Evolutionary conservation across 768 basidiomycete species (phyloP).

Genomic region (Collybia mongolica): DNA sequence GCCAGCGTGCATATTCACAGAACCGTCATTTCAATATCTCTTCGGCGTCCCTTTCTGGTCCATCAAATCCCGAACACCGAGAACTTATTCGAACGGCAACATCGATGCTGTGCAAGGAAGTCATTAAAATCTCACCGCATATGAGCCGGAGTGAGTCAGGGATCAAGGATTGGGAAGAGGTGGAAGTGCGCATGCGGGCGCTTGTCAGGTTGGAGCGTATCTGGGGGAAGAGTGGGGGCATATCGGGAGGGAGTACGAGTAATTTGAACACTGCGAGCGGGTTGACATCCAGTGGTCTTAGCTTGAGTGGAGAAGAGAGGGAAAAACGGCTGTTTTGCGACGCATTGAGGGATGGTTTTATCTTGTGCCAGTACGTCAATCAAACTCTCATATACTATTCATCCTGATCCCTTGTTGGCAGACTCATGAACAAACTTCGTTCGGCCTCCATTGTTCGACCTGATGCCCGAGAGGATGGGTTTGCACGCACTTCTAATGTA

Average conservation of each 20-base stretch:
- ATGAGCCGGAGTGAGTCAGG: conserved; percentile 48
- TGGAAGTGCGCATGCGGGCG: conserved; percentile 61
- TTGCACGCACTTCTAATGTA: conserved; percentile 66
- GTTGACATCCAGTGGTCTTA: conserved; percentile 29
- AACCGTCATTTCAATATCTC: conserved; percentile 60
- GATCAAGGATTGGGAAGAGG: conserved; percentile 68
- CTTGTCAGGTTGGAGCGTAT: conserved; percentile 70
- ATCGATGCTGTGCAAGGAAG: conserved; percentile 63
- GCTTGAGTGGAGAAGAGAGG: conserved; percentile 66
- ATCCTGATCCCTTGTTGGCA: conserved; percentile 27
- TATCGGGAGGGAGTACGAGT: conserved; percentile 35
- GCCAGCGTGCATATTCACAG: conserved; percentile 48
- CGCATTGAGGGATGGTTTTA: conserved; percentile 78
- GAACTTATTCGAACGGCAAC: conserved; percentile 68
- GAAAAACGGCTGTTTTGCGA: conserved; percentile 75
- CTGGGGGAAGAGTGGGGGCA: conserved; percentile 65
- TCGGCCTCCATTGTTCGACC: conserved; percentile 59
- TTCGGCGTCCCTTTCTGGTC: conserved; percentile 48
- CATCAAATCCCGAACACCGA: conserved; percentile 57
- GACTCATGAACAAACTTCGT: conserved; percentile 78
- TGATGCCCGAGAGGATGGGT: conserved; percentile 65
- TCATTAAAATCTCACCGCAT: conserved; percentile 59
- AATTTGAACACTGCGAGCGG: conserved; percentile 30
- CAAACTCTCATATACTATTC: conserved; percentile 15
- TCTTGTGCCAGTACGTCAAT: conserved; percentile 83